Evolutionary conservation across 495 filamentous ascomycete species (phyloP), one percentile per base, ranked within the genome.

Genomic region (Neurospora sp.): DNA sequence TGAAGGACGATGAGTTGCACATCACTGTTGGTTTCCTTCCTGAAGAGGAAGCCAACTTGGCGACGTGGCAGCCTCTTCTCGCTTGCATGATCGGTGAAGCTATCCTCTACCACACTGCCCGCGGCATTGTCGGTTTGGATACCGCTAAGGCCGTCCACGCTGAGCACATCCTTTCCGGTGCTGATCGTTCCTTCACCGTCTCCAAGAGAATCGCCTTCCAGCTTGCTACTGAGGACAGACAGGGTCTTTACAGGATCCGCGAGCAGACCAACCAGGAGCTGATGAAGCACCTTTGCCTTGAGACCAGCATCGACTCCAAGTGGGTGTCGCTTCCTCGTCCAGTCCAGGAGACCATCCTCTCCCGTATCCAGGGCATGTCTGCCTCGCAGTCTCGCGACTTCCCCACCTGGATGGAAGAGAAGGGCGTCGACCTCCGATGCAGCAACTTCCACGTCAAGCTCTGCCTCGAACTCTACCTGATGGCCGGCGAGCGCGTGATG

Each of bases 381-480:
- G 27, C 65, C 3, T 20, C 42, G 3, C 14, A 39, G 12, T 68
- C 70, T 1, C 18, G 27, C 18, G 68, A 74, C 45, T 31, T 74
- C 6, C 27, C 16, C 7, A 2, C 41, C 1, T 77, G 74, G 75
- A 22, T 75, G 39, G 38, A 20, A 7, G 27, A 38, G 3, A 68
- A n/a, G 3, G 71, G 39, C 4, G 20, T 69, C 18, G 72, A 75
- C 22, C 9, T 73, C 3, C n/a, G 71, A 0, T 53, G 69, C 7
- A 72, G 71, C 70, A 71, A 78, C 61, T 77, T 77, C 69, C 75
- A 78, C 18, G 68, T 77, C 9, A 40, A 41, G 27, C 70, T 75
- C 1, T 68, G 71, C 16, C 71, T 75, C 3, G 18, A 31, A 0
- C 37, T 78, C 14, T 61, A 65, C 27, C 39, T 72, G 20, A 70